These are phyloP conservation scores for Aspergillus alliaceus DNA, from an alignment of 2,329 filamentous ascomycete genomes.

Conservation along the genomic window DNA sequence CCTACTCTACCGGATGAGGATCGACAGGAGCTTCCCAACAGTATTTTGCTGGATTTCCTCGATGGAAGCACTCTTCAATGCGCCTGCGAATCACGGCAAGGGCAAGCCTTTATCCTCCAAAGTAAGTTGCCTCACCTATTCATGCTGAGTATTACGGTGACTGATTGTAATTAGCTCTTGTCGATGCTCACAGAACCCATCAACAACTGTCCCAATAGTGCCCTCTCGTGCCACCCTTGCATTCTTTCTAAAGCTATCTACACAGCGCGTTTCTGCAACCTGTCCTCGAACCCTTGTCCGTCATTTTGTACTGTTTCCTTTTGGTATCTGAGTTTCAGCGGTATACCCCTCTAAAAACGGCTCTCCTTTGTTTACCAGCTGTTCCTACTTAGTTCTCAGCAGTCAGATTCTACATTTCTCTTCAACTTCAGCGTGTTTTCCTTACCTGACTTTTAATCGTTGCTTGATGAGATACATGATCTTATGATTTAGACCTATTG, in stretches of 20 bases:
- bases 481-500: constrained; percentile 11
- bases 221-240: constrained; percentile 4
- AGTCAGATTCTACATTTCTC: constrained; percentile 6
- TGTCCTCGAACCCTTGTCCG: constrained; percentile 1
- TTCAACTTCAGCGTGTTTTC: constrained; percentile 8
- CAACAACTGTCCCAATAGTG: constrained; percentile 20
- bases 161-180: constrained; percentile 35
- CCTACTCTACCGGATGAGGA: constrained; percentile 88
- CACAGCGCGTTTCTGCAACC: background rate
- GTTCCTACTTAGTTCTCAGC: constrained; percentile 14
- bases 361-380: constrained; percentile 21
- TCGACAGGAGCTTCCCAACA: constrained; percentile 88
- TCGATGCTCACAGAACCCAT: constrained; percentile 42
- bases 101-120: constrained; percentile 53
- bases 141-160: background rate
- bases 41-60: constrained; percentile 64
- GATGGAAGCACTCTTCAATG: constrained; percentile 64
- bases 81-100: constrained; percentile 59
- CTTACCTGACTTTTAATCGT: constrained; percentile 7
- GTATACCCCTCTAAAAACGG: constrained; percentile 32
- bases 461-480: constrained; percentile 19
- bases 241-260: constrained; percentile 4
- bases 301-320: constrained; percentile 5
- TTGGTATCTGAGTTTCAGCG: constrained; percentile 27
- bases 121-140: constrained; percentile 39